Evolutionary conservation across 1,139 yeast genomes (phyloP).

Genomic region (Yamadazyma dushanensis): DNA sequence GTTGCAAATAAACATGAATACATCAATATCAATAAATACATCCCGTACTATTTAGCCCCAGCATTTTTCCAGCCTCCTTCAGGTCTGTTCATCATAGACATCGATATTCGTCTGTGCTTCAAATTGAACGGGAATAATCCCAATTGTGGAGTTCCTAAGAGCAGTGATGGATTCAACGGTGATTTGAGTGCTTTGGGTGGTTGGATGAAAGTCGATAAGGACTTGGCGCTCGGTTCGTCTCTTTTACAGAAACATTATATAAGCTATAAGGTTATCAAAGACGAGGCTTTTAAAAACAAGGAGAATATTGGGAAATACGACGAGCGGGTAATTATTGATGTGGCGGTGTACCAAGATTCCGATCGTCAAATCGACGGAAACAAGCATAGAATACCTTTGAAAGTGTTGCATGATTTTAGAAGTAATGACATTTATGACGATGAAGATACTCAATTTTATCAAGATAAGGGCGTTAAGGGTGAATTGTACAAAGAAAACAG

Average conservation of each 20-base stretch:
- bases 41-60: slow-evolving; percentile 35
- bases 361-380: slow-evolving; percentile 37
- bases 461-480: slow-evolving; percentile 16
- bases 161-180: slow-evolving; percentile 30
- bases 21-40: slow-evolving; percentile 27
- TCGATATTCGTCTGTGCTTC: slow-evolving; percentile 33
- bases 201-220: slow-evolving; percentile 41
- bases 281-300: slow-evolving; percentile 21
- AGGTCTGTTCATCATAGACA: slow-evolving; percentile 38
- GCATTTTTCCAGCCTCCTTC: slow-evolving; percentile 42
- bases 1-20: slow-evolving; percentile 35
- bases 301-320: slow-evolving; percentile 8
- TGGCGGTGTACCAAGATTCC: slow-evolving; percentile 30
- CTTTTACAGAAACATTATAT: slow-evolving; percentile 34
- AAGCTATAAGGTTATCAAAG: slow-evolving; percentile 31
- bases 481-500: slow-evolving; percentile 16
- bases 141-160: slow-evolving; percentile 34
- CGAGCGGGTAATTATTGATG: slow-evolving; percentile 33
- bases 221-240: slow-evolving; percentile 34
- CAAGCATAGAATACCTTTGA: slow-evolving; percentile 26
- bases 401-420: slow-evolving; percentile 31
- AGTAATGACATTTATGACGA: slow-evolving; percentile 27
- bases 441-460: slow-evolving; percentile 25
- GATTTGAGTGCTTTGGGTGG: slow-evolving; percentile 28
- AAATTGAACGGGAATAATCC: slow-evolving; percentile 23